Base-by-base conservation (phyloP, 257 asterid genomes). In the Solanum lignicaule region DNA sequence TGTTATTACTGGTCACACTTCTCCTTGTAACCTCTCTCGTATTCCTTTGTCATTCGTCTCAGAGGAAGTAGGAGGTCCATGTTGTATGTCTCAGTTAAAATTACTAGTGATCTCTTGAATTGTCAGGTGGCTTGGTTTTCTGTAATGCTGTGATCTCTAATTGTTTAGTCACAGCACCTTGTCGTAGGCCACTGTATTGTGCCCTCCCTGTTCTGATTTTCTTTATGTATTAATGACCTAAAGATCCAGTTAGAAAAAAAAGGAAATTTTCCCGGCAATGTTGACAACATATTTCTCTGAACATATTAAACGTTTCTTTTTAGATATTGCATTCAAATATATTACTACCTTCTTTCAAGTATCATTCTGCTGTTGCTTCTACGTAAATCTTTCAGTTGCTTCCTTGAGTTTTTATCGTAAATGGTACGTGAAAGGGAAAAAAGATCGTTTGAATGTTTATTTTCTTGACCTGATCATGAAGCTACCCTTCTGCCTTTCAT, bases 141-240 rank as follows among this genome's bases (percentile, higher is more conserved):
- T 85, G 83, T 83, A 84, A 89, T 87, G 90, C 90, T 87, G 89
- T 85, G 86, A 85, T 90, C 83, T 85, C 90, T 88, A 75, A 83
- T 83, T 88, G 87, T 89, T 71, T 76, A 89, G 91, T 88, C 89
- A 62, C 93, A 75, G 83, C 88, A 60, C 86, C 88, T 81, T 83
- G 87, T 89, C 25, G 89, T 86, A 91, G 95, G 93, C 93, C 93
- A 90, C 93, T 90, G 82, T 83, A 76, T 92, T 89, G 91, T 93
- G 92, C 91, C 91, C 93, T 35, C 89, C 90, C 91, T 86, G 91
- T 92, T 92, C 91, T 87, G 55, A 88, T 90, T 92, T 88, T 87
- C 91, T 92, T 90, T 92, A 90, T 94, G 95, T 90, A 86, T 93
- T 90, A 87, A 81, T 86, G 91, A 92, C 92, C 86, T 66, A 88